Conservation (phyloP, 441 rosid genomes). For the Gossypium aridum region DNA sequence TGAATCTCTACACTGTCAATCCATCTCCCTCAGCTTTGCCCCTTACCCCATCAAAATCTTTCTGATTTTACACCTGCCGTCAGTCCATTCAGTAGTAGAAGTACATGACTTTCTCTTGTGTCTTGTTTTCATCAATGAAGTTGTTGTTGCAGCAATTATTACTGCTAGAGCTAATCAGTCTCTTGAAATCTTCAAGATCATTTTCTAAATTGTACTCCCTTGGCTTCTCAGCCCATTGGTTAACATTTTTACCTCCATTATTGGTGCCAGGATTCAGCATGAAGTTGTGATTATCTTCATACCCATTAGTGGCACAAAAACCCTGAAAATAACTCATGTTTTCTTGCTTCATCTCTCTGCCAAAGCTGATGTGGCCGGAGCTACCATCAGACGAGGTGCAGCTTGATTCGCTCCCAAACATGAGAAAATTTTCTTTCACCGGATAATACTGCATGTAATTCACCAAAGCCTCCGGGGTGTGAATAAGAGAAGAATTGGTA, state of each 20-base stretch:
- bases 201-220: slow-evolving; percentile 20
- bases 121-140: slow-evolving; percentile 36
- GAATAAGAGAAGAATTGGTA: slow-evolving; percentile 20
- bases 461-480: slow-evolving; percentile 27
- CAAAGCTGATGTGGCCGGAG: slow-evolving; percentile 34
- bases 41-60: slow-evolving; percentile 76
- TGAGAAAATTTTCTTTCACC: slow-evolving; percentile 31
- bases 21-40: slow-evolving; percentile 2
- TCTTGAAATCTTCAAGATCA: slow-evolving; percentile 43
- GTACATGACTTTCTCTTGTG: slow-evolving; percentile 30
- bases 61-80: slow-evolving; percentile 53
- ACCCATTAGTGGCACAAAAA: slow-evolving; percentile 19
- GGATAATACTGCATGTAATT: slow-evolving; percentile 29
- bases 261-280: slow-evolving; percentile 24
- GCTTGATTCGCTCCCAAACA: slow-evolving; percentile 46
- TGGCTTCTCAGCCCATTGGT: slow-evolving; percentile 27
- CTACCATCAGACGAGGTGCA: slow-evolving; percentile 54
- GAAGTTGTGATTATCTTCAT: slow-evolving; percentile 31
- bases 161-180: slow-evolving; percentile 26
- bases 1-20: slow-evolving; percentile 15
- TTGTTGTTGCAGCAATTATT: background rate
- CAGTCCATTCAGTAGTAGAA: slow-evolving; percentile 35
- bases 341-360: slow-evolving; percentile 42
- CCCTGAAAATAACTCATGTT: slow-evolving; percentile 23
- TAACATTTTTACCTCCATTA: slow-evolving; percentile 13